A percentile compares a stretch with the other conserved stretches of the same genome.
Conservation (phyloP, 2,329 filamentous ascomycete genomes). For the Parafenestella ontariensis region DNA sequence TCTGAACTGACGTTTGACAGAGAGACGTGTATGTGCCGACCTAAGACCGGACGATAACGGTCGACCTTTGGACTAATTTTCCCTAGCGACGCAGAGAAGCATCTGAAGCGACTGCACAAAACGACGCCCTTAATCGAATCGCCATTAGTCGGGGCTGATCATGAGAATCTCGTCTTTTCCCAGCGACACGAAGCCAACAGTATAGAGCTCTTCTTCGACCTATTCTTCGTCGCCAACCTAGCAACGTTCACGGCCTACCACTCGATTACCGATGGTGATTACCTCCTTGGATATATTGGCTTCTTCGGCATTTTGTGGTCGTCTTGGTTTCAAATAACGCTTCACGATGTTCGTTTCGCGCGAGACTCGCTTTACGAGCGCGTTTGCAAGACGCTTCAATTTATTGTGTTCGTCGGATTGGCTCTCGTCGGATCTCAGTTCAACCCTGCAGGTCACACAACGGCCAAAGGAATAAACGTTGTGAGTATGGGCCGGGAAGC, state of each 20-base stretch:
- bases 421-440: conserved; percentile 47
- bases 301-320: conserved; percentile 51
- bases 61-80: conserved; percentile 12
- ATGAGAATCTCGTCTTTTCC: conserved; percentile 45
- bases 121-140: conserved; percentile 45
- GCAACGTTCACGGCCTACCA: conserved; percentile 51
- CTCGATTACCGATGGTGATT: conserved; percentile 43
- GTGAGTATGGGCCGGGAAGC: conserved; percentile 14
- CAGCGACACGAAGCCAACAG: conserved; percentile 51
- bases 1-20: conserved; percentile 14
- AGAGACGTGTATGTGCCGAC: conserved; percentile 33
- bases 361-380: conserved; percentile 49
- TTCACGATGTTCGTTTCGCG: conserved; percentile 51
- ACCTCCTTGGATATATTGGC: conserved; percentile 46
- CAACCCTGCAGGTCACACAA: conserved; percentile 35
- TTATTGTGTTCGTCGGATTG: conserved; percentile 47
- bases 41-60: not conserved
- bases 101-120: conserved; percentile 44
- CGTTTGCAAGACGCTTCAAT: conserved; percentile 46
- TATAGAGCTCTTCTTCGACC: conserved; percentile 47
- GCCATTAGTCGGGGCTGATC: conserved; percentile 46
- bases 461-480: conserved; percentile 34
- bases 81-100: conserved; percentile 44
- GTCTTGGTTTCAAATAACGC: conserved; percentile 49
- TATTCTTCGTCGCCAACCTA: conserved; percentile 46